A percentile compares a stretch with the other conserved stretches of the same genome.
Conservation (phyloP, 2,329 filamentous ascomycete species). For the Calonectria multiphialidica region DNA sequence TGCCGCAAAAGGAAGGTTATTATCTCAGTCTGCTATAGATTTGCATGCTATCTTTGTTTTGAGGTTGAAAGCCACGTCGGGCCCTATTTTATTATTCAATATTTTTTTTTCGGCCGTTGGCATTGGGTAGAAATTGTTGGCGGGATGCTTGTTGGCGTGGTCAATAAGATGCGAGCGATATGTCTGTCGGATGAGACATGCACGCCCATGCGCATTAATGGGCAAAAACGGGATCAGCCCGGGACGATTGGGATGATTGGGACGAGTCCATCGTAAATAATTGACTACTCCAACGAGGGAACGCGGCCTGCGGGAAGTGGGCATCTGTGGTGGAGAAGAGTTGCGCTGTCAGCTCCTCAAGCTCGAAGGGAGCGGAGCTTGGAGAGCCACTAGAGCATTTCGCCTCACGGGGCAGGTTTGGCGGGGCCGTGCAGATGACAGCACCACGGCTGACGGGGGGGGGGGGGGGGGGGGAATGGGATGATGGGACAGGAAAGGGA, state of each 20-base stretch:
- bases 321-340: constrained; percentile 16
- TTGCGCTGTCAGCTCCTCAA: constrained; percentile 23
- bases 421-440: constrained; percentile 18
- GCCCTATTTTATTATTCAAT: not conserved
- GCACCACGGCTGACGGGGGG: not conserved
- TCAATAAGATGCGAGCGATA: not conserved
- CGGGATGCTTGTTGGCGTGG: not conserved
- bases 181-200: constrained; percentile 6
- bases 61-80: not conserved
- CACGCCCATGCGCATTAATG: constrained; percentile 1
- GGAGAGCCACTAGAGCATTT: constrained; percentile 17
- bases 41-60: not conserved
- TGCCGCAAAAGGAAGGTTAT: constrained; percentile 7
- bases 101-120: not conserved
- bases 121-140: not conserved
- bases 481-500: not conserved
- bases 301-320: constrained; percentile 13
- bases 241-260: not conserved
- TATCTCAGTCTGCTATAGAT: not conserved
- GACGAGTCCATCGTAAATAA: not conserved
- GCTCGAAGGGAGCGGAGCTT: not conserved
- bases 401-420: constrained; percentile 21
- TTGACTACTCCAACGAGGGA: not conserved
- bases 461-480: too few species aligned
- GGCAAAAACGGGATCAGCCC: not conserved